Conservation (phyloP, 176 grass and related monocot genomes). For the Zea luxurians region DNA sequence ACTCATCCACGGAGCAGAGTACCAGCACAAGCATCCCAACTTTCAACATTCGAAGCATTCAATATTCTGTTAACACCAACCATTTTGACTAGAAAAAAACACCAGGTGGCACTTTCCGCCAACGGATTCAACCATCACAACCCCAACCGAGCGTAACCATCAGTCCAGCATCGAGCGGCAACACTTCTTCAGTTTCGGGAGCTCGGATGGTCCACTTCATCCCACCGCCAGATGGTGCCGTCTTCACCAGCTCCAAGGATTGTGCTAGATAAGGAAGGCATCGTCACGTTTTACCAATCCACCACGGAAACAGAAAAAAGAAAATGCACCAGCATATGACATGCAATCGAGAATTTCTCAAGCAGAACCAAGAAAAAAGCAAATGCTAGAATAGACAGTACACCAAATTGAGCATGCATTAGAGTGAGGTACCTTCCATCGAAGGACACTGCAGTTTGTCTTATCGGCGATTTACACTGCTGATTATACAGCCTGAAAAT, state of each 20-base stretch:
- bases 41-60: conserved; percentile 1
- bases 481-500: conserved; percentile 64
- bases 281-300: background rate
- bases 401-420: background rate
- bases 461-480: conserved; percentile 79
- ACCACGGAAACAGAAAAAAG: background rate
- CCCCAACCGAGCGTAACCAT: background rate
- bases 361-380: background rate
- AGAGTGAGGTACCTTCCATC: conserved; percentile 79
- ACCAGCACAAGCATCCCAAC: background rate
- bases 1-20: background rate
- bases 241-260: conserved; percentile 81
- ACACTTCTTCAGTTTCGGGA: conserved; percentile 15
- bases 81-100: background rate
- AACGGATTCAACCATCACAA: background rate
- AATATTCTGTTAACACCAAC: background rate
- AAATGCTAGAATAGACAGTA: conserved; percentile 12
- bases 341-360: background rate
- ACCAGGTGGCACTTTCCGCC: background rate
- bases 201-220: conserved; percentile 45
- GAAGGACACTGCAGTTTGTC: conserved; percentile 81
- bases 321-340: background rate
- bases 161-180: background rate
- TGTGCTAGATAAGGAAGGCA: conserved; percentile 53
- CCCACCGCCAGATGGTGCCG: conserved; percentile 85